Evolutionary conservation across 306 rosid species (phyloP), one percentile per base, ranked within the genome.

Genomic region (Adenanthera pavonina): DNA sequence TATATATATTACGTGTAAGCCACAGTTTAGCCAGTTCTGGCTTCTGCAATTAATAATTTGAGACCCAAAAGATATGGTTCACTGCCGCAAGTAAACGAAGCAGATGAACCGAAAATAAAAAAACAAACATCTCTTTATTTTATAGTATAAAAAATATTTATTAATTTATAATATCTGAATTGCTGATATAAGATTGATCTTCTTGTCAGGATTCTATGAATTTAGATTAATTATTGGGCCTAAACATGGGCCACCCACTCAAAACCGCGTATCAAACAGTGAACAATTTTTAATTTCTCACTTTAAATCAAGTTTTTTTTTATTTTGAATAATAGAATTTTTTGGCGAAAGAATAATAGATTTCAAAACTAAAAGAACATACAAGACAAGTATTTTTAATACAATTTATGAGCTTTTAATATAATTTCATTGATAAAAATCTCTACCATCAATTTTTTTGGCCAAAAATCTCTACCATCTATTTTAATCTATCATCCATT

Each of bases 251-350:
- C 65, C 65, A 59, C 65, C 65, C 65, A 59, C 65, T 3, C 14
- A 8, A 59, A 59, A 59, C 65, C 65, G 65, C 65, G 65, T 59
- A 14, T 20, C 36, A 25, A 59, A 59, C 36, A 59, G 65, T 59
- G 36, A 59, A 25, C 9, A 52, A 6, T 19, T 57, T n/a, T 20
- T 8, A 38, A 38, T 2, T 38, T 38, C 41, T 38, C 41, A 38
- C 41, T 48, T 48, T 48, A 48, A 2, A 2, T 4, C 41, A 48
- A 11, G 7, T 0, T 0, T 54, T 6, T 54, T 54, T 54, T 54
- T 52, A 46, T 15, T 2, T 48, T 48, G 52, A 12, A 48, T 48
- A 48, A 48, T 8, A 46, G 14, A 10, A n/a, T n/a, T n/a, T n/a
- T n/a, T n/a, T n/a, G n/a, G n/a, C n/a, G n/a, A n/a, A n/a, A n/a